phyloP scores from a whole-genome alignment of 2,329 filamentous ascomycete genomes.

The Westerdykella ornata region DNA sequence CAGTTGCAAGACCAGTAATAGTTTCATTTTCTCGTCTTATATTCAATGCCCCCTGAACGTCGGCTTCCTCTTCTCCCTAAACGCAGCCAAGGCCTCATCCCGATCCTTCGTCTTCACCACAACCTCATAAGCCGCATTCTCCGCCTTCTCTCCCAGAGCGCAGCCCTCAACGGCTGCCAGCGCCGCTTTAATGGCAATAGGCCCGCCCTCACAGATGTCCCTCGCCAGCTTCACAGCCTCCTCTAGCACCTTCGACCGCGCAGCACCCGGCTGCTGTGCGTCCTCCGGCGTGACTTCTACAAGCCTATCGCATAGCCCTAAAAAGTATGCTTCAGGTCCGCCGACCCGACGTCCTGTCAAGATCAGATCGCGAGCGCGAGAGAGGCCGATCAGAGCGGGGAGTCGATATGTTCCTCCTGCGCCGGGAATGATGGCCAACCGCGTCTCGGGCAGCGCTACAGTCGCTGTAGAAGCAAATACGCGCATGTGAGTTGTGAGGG shows the following conservation, averaged over 20 bases:
- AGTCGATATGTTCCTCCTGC: slow-evolving; percentile 89
- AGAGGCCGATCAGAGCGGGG: slow-evolving; percentile 69
- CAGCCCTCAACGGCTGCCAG: slow-evolving; percentile 69
- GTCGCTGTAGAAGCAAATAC: slow-evolving; percentile 72
- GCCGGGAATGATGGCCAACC: slow-evolving; percentile 88
- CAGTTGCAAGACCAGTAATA: too few species aligned
- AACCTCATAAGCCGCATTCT: slow-evolving; percentile 78
- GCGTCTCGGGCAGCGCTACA: slow-evolving; percentile 83
- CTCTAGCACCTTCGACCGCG: slow-evolving; percentile 61
- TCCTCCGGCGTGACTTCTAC: slow-evolving; percentile 67
- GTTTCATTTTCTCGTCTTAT: neutral
- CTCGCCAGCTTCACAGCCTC: slow-evolving; percentile 72
- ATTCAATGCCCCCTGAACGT: slow-evolving; percentile 52
- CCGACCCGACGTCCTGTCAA: slow-evolving; percentile 81
- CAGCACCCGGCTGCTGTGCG: slow-evolving; percentile 44
- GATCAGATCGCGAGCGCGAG: slow-evolving; percentile 80
- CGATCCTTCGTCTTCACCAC: slow-evolving; percentile 81
- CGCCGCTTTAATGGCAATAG: slow-evolving; percentile 72
- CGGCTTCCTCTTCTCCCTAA: slow-evolving; percentile 67
- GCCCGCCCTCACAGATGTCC: slow-evolving; percentile 85
- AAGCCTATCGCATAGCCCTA: slow-evolving; percentile 83
- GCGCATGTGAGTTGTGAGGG: slow-evolving; percentile 80
- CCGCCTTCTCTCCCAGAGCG: slow-evolving; percentile 61
- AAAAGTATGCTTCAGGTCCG: slow-evolving; percentile 80
- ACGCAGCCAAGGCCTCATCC: slow-evolving; percentile 80